Conservation (phyloP, 2,329 filamentous ascomycete genomes). For the Epichloe elymi region DNA sequence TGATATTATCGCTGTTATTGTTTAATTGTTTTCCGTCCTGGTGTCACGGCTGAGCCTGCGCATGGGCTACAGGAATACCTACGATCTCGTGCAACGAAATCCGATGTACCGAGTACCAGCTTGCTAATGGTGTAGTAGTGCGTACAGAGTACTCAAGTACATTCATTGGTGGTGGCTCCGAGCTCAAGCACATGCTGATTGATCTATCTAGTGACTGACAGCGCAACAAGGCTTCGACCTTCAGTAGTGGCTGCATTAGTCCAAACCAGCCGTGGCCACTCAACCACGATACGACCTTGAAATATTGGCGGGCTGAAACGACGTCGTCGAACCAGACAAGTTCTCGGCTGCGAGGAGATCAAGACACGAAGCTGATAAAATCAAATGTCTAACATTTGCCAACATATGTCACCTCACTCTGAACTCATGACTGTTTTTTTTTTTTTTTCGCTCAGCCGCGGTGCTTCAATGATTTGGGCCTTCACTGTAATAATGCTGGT, state of each 20-base stretch:
- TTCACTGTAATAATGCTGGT: no score
- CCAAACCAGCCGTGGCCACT: neutral
- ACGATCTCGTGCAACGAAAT: neutral
- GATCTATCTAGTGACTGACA: neutral
- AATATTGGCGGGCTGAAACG: neutral
- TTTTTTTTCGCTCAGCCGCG: no score
- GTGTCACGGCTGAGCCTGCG: neutral
- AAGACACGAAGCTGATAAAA: no score
- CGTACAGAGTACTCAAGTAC: neutral
- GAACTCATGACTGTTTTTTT: no score
- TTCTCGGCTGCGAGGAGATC: no score
- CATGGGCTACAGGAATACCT: neutral
- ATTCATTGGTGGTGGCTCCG: neutral
- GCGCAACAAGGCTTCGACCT: neutral
- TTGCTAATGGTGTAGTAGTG: neutral
- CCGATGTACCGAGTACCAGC: neutral
- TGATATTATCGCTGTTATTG: neutral
- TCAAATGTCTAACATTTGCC: no score
- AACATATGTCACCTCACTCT: no score
- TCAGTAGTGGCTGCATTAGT: constrained; percentile 1
- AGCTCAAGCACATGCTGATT: neutral
- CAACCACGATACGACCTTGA: neutral
- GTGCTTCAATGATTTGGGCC: no score
- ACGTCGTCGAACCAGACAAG: neutral
- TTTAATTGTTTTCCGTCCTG: neutral